A percentile compares a stretch with the other conserved stretches of the same genome.
These are phyloP conservation scores for Aspergillus sp. DNA, from an alignment of 2,329 filamentous ascomycete species.

Conservation along the genomic window DNA sequence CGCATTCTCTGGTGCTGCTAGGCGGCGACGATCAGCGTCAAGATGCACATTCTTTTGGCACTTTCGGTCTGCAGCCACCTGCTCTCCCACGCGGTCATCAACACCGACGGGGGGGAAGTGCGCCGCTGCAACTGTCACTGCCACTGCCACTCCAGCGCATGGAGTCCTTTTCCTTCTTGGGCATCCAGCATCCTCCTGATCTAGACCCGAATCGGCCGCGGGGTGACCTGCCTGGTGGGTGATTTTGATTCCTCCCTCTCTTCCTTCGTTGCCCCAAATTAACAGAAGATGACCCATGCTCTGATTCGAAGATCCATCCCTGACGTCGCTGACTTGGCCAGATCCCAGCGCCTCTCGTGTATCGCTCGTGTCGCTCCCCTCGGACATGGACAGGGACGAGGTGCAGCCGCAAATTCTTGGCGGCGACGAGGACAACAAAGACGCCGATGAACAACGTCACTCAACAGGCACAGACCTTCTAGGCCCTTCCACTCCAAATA, in stretches of 20 bases:
- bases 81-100: background rate
- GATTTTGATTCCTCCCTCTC: background rate
- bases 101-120: slow-evolving; percentile 3
- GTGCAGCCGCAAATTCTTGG: slow-evolving; percentile 12
- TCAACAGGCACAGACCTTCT: background rate
- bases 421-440: slow-evolving; percentile 2
- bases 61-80: too few species aligned
- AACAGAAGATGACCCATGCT: too few species aligned
- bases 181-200: slow-evolving; percentile 7
- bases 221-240: slow-evolving; percentile 16
- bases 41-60: too few species aligned
- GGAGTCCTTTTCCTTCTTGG: slow-evolving; percentile 29
- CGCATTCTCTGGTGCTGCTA: background rate
- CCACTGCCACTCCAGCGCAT: slow-evolving; percentile 7
- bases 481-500: background rate
- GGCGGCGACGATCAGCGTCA: too few species aligned
- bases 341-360: slow-evolving; percentile 11
- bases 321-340: background rate
- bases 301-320: too few species aligned
- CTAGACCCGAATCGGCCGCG: slow-evolving; percentile 12
- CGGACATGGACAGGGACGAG: slow-evolving; percentile 4
- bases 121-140: slow-evolving; percentile 1
- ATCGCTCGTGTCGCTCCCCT: slow-evolving; percentile 15
- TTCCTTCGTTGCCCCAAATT: background rate
- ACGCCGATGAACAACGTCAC: slow-evolving; percentile 10